These are phyloP conservation scores for Cichorium intybus DNA, from an alignment of 140 eudicot species.

Conservation along the genomic window DNA sequence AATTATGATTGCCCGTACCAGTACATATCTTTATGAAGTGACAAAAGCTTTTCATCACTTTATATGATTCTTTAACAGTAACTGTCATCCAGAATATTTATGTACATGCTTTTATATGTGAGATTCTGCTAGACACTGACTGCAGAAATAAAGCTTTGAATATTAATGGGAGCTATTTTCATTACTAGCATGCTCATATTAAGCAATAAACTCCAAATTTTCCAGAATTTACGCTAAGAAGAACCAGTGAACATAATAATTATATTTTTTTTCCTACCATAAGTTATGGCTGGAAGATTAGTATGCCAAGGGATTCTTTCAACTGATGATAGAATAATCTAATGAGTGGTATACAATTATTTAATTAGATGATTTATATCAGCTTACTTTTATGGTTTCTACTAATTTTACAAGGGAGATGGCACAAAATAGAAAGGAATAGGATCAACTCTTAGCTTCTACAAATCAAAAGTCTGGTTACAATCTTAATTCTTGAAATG, in stretches of 20 bases:
- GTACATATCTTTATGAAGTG: conserved; percentile 27
- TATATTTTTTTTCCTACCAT: too few relatives aligned
- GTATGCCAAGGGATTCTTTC: too few relatives aligned
- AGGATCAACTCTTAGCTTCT: conserved; percentile 34
- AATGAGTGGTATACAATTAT: too few relatives aligned
- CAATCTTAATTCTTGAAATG: not conserved
- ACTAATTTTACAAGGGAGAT: conserved; percentile 15
- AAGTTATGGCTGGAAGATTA: too few relatives aligned
- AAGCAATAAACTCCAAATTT: conserved; percentile 11
- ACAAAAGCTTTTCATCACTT: conserved; percentile 30
- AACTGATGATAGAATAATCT: too few relatives aligned
- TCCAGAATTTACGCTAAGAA: not conserved
- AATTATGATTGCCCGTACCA: conserved; percentile 32
- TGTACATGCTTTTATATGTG: conserved; percentile 13
- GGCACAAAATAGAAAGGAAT: conserved; percentile 30
- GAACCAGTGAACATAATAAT: not conserved
- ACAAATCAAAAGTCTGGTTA: too few relatives aligned
- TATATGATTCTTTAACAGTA: conserved; percentile 31
- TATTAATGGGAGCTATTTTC: conserved; percentile 11
- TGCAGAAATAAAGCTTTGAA: conserved; percentile 8
- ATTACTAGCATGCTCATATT: conserved; percentile 18
- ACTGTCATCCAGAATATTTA: conserved; percentile 40
- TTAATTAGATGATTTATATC: not conserved
- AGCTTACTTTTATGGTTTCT: not conserved
- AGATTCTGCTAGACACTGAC: conserved; percentile 34